Evolutionary conservation across 805 yeast species (phyloP), one percentile per base, ranked within the genome.

Genomic region (Brettanomyces anomalus): DNA sequence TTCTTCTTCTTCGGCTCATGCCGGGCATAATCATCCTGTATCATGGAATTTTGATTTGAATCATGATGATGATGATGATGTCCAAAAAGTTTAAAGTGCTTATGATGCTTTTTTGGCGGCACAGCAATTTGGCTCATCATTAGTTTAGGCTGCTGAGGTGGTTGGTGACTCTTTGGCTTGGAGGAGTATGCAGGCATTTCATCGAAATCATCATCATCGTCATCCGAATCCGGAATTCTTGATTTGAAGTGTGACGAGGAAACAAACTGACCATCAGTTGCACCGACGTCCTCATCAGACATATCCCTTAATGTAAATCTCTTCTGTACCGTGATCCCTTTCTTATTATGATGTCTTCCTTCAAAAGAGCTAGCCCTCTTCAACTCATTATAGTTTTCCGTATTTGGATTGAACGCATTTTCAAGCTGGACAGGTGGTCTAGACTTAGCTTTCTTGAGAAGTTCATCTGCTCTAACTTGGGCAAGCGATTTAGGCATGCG

Each of bases 151-250:
- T 24, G 28, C 10, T 24, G 28, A 7, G 28, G 28, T 24, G 28
- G 28, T 2, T 24, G 28, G 10, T 24, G 28, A 24, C 28, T 24
- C 10, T 24, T 24, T 7, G 10, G 10, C 10, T 24, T 24, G 10
- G 28, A 11, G 10, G 28, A 24, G 10, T 24, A 24, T 24, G 3
- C 28, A 24, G 28, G 10, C 10, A 2, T 11, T 2, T 24, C 28
- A 11, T 24, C 10, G 28, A 24, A 24, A 11, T 24, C 28, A 24
- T 71, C 77, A 13, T 56, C 57, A 37, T 79, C 85, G 13, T 81
- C 79, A 52, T 79, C 85, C 3, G 84, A 77, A 54, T 81, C 87
- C 4, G 66, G 67, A 47, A 79, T 72, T 50, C 85, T 67, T 1
- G 86, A 79, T 44, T 63, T 71, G 58, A 68, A 73, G 1, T 24